These are phyloP conservation scores for Dichomitus squalens DNA, from an alignment of 1,284 basidiomycete species.

Conservation along the genomic window DNA sequence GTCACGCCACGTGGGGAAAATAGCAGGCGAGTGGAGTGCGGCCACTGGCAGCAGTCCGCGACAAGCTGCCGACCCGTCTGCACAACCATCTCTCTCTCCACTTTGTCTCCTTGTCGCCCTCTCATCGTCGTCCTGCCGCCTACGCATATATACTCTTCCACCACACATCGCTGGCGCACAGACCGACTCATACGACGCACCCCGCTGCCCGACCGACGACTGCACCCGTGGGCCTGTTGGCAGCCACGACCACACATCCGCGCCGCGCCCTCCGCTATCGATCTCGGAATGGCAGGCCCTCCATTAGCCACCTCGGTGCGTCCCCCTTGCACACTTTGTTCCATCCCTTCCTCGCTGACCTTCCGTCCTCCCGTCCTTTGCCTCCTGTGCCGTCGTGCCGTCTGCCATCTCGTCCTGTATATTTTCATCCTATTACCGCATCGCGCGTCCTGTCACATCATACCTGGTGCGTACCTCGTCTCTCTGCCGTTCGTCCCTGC, in stretches of 20 bases:
- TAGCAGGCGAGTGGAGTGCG: constrained; percentile 1
- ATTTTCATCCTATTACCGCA: no score
- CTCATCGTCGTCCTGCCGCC: no score
- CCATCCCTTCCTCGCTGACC: neutral
- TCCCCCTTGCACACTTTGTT: neutral
- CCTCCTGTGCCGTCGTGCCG: neutral
- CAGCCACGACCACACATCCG: neutral
- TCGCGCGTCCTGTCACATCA: no score
- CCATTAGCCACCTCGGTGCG: constrained; percentile 1
- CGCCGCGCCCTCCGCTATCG: constrained; percentile 5
- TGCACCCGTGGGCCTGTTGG: no score
- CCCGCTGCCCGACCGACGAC: no score
- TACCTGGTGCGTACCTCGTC: constrained; percentile 10
- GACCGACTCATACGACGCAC: no score
- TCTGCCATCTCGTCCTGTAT: neutral
- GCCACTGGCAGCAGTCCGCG: neutral
- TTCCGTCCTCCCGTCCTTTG: neutral
- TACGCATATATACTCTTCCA: no score
- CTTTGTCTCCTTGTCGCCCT: neutral
- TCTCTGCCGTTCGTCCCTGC: neutral
- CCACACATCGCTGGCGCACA: no score
- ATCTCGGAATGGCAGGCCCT: constrained; percentile 19
- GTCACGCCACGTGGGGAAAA: constrained; percentile 11
- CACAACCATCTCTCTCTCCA: neutral
- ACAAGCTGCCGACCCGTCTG: neutral